Base-by-base conservation (phyloP, 495 filamentous ascomycete species). In the Penicillium dipodomyicola region DNA sequence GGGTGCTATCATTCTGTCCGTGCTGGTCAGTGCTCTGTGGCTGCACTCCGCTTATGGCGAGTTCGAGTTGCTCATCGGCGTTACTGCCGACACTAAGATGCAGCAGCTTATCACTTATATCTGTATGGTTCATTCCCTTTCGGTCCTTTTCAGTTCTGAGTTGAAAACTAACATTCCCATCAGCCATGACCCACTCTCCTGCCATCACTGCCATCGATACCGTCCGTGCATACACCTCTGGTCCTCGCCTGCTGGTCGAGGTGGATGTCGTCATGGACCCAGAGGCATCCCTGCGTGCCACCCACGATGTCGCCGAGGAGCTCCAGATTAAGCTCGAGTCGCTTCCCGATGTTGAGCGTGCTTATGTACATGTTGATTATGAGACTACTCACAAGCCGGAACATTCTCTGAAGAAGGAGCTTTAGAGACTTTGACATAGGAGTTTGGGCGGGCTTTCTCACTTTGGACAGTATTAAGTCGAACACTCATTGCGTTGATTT, bases 351-450 rank as follows among this genome's bases (percentile, higher is more conserved):
- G 87, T 98, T 3, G 94, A 97, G 80, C 75, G 94, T 58, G 91
- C 92, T 1, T 98, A 97, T 74, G 94, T 97, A 14, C 94, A 98
- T 72, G 92, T 97, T 15, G 94, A 98, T 67, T 97, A 93, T 62
- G 94, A 98, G 79, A 92, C 91, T 7, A 92, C 87, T n/a, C 94
- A 98, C 71, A 96, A 96, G 75, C 94, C 94, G 10, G 90, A 85
- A 71, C 82, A 86, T 60, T 85, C 80, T 42, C 60, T 85, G 49
- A 86, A 86, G 68, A 86, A 86, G 67, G 82, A 84, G 55, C 63
- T 84, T 11, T 84, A 76, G 63, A 54, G 2, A 23, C 15, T 44
- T 29, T 22, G 46, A 11, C 30, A 47, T n/a, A 15, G 5, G 2
- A 37, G 14, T 37, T 14, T 37, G 33, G 14, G n/a, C 5, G 2